phyloP scores from a whole-genome alignment of 2,329 filamentous ascomycete species.

The Sclerotinia borealis region DNA sequence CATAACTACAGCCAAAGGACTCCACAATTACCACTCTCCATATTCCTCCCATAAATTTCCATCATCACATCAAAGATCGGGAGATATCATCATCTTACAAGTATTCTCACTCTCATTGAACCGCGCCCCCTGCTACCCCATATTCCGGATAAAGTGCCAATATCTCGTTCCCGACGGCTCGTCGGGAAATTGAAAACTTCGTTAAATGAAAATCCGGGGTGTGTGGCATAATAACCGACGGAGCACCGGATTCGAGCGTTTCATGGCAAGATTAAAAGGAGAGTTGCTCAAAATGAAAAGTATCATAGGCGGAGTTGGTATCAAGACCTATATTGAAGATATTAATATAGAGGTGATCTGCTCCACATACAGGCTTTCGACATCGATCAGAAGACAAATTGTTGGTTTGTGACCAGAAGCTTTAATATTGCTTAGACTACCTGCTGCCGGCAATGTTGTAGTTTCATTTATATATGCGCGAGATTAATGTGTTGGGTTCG shows the following conservation, averaged over 20 bases:
- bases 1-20: neutral
- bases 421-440: neutral
- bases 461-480: neutral
- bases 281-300: neutral
- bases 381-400: neutral
- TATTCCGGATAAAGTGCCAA: constrained; percentile 4
- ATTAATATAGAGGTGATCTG: constrained; percentile 8
- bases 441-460: neutral
- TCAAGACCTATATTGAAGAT: neutral
- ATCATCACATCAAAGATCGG: neutral
- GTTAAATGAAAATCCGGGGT: constrained; percentile 13
- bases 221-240: neutral
- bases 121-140: neutral
- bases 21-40: neutral
- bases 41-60: neutral
- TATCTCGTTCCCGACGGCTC: constrained; percentile 14
- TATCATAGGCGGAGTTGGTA: neutral
- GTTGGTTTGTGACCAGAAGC: constrained; percentile 1
- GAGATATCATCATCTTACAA: neutral
- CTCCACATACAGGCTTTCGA: neutral
- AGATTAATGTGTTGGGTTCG: neutral
- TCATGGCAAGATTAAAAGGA: neutral
- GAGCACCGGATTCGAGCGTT: neutral
- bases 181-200: constrained; percentile 15
- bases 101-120: neutral